These are phyloP conservation scores for Pholiota conissans DNA, from an alignment of 768 basidiomycete genomes.

Conservation along the genomic window DNA sequence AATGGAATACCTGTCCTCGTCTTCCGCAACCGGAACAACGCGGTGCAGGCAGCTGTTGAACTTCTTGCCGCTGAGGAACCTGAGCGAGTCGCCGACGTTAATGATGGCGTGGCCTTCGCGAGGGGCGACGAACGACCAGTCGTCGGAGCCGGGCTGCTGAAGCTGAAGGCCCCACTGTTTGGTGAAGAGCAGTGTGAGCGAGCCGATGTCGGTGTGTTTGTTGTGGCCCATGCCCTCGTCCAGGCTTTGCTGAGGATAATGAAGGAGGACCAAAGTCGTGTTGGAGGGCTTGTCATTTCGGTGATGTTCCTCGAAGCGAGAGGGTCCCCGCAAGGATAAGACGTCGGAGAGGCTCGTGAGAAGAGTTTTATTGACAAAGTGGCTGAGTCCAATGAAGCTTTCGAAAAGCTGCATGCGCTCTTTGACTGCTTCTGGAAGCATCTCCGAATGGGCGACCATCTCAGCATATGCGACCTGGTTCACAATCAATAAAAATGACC, in stretches of 20 bases:
- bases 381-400: slow-evolving; percentile 9
- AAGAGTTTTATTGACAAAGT: slow-evolving; percentile 9
- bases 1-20: slow-evolving; percentile 11
- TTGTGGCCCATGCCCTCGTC: slow-evolving; percentile 9
- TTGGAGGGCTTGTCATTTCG: slow-evolving; percentile 8
- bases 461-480: slow-evolving; percentile 10
- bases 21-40: slow-evolving; percentile 6
- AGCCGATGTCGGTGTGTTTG: slow-evolving; percentile 11
- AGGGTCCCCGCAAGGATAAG: background rate
- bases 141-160: background rate
- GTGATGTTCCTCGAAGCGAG: slow-evolving; percentile 7
- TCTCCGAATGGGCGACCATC: slow-evolving; percentile 1
- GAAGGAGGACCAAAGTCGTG: slow-evolving; percentile 10
- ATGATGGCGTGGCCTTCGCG: slow-evolving; percentile 9
- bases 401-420: slow-evolving; percentile 4
- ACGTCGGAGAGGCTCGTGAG: slow-evolving; percentile 7
- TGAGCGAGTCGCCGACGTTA: slow-evolving; percentile 8
- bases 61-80: slow-evolving; percentile 10
- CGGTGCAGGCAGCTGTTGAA: slow-evolving; percentile 13
- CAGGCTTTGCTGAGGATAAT: slow-evolving; percentile 8
- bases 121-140: slow-evolving; percentile 9
- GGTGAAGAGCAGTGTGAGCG: slow-evolving; percentile 8
- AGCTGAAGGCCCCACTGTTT: slow-evolving; percentile 12
- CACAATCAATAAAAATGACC: too few relatives aligned
- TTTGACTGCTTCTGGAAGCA: slow-evolving; percentile 3